Base-by-base conservation (phyloP, 2,329 filamentous ascomycete species). In the Alternaria arborescens region DNA sequence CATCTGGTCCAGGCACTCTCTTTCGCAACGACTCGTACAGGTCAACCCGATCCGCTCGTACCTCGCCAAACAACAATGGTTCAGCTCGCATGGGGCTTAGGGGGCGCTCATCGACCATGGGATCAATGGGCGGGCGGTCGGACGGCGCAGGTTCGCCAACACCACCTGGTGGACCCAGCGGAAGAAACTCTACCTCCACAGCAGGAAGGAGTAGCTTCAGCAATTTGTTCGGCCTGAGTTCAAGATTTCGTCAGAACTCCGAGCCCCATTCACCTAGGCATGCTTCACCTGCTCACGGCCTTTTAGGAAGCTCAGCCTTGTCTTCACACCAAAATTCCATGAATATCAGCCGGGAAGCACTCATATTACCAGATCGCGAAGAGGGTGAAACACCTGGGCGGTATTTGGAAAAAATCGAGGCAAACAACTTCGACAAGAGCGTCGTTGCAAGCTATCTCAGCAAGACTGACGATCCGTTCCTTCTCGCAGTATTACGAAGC, bases 121-220 rank as follows among this genome's bases (percentile, higher is more conserved):
- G 91, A 71, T 98, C 94, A 1, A 79, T 94, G 43, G 88, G 89
- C 18, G 88, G 90, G 65, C 85, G 87, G 55, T 92, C 90, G 1
- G 88, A 89, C 55, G 91, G 93, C 62, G 87, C 90, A 34, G 87
- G 89, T 55, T 85, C 91, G 5, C 83, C 87, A 7, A 88, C 90
- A 2, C 77, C 77, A 8, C 77, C 77, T 18, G 75, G 74, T 38
- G 74, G 71, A 50, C 62, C 68, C 3, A 83, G 80, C 64, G 84
- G 82, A 4, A 86, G 93, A 52, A 94, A 88, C 6, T 97, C 94
- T 1, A 92, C 90, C 1, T 97, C 93, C 0, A 94, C 90, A 0
- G 85, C 82, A n/a, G 93, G 94, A 5, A 87, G 95, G 55, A 95
- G 94, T 79, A 98, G 94, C 78, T 93, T 99, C 70, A 93, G 94